phyloP scores from a whole-genome alignment of 129 eudicot genomes.

The Tanacetum coccineum region DNA sequence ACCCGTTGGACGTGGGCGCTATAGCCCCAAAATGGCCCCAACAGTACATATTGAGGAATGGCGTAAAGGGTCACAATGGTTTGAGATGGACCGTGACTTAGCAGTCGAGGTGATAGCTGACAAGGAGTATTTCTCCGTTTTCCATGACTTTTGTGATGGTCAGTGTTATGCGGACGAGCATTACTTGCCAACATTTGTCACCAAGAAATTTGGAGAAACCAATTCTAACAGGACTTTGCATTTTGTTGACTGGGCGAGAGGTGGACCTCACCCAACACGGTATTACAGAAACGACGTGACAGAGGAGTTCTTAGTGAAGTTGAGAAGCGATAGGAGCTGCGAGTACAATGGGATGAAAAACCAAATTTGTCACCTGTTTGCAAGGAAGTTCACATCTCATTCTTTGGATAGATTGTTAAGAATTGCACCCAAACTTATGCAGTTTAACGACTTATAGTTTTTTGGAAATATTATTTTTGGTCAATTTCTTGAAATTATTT shows the following conservation, averaged over 20 bases:
- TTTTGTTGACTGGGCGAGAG: slow-evolving; percentile 83
- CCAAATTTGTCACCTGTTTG: slow-evolving; percentile 68
- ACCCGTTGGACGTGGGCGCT: slow-evolving; percentile 76
- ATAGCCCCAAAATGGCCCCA: slow-evolving; percentile 52
- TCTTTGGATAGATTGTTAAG: slow-evolving; percentile 66
- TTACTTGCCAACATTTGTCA: slow-evolving; percentile 76
- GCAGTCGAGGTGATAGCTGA: slow-evolving; percentile 68
- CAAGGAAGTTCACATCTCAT: slow-evolving; percentile 66
- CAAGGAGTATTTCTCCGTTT: slow-evolving; percentile 43
- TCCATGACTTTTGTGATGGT: slow-evolving; percentile 55
- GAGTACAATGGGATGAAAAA: slow-evolving; percentile 55
- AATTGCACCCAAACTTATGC: slow-evolving; percentile 69
- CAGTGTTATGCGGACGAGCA: slow-evolving; percentile 82
- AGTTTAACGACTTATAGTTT: slow-evolving; percentile 29
- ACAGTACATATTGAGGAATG: slow-evolving; percentile 45
- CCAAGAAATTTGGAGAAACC: slow-evolving; percentile 33
- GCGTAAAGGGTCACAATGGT: slow-evolving; percentile 97
- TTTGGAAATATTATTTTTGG: slow-evolving; percentile 10
- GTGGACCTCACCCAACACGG: slow-evolving; percentile 70
- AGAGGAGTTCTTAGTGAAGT: slow-evolving; percentile 36
- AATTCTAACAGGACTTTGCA: slow-evolving; percentile 67
- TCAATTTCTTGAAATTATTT: slow-evolving; percentile 22
- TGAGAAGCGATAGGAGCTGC: slow-evolving; percentile 54
- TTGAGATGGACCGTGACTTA: slow-evolving; percentile 53
- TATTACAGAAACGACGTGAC: slow-evolving; percentile 54